Conservation (phyloP, 2,329 filamentous ascomycete genomes). For the Onygena corvina region DNA sequence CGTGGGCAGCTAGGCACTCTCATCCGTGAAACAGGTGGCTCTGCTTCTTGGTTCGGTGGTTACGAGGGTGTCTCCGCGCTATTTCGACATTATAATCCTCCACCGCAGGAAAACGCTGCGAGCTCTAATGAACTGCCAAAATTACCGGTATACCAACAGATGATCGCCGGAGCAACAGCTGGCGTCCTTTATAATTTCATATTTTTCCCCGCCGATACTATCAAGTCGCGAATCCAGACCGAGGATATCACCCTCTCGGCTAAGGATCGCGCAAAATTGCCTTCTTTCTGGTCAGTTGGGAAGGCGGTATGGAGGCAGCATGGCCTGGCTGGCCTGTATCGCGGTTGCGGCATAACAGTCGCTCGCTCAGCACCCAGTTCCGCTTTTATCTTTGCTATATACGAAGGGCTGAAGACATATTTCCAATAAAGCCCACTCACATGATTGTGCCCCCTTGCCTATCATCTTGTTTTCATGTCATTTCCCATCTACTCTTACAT, state of each 20-base stretch:
- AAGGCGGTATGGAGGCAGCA: slow-evolving; percentile 66
- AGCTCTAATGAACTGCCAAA: slow-evolving; percentile 33
- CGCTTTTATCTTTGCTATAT: slow-evolving; percentile 96
- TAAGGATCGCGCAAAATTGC: slow-evolving; percentile 37
- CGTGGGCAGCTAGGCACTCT: slow-evolving; percentile 86
- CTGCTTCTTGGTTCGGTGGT: slow-evolving; percentile 86
- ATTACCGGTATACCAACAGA: slow-evolving; percentile 74
- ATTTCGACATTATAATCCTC: slow-evolving; percentile 50
- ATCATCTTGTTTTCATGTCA: neutral
- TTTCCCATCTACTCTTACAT: neutral
- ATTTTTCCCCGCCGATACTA: slow-evolving; percentile 93
- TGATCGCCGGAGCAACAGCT: slow-evolving; percentile 71
- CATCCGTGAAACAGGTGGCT: slow-evolving; percentile 85
- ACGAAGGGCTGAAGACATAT: slow-evolving; percentile 56
- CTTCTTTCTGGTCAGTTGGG: slow-evolving; percentile 62
- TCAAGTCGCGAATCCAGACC: slow-evolving; percentile 96
- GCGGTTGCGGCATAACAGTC: slow-evolving; percentile 90
- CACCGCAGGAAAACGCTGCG: slow-evolving; percentile 9
- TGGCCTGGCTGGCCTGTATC: slow-evolving; percentile 74
- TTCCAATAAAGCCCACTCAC: slow-evolving; percentile 44
- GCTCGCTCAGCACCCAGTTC: slow-evolving; percentile 80
- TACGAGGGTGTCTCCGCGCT: slow-evolving; percentile 68
- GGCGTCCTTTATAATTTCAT: slow-evolving; percentile 94
- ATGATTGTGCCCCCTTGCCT: slow-evolving; percentile 32
- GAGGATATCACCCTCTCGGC: slow-evolving; percentile 46